These are phyloP conservation scores for Tolypocladium guangdongense DNA, from an alignment of 2,329 filamentous ascomycete species.

Conservation along the genomic window DNA sequence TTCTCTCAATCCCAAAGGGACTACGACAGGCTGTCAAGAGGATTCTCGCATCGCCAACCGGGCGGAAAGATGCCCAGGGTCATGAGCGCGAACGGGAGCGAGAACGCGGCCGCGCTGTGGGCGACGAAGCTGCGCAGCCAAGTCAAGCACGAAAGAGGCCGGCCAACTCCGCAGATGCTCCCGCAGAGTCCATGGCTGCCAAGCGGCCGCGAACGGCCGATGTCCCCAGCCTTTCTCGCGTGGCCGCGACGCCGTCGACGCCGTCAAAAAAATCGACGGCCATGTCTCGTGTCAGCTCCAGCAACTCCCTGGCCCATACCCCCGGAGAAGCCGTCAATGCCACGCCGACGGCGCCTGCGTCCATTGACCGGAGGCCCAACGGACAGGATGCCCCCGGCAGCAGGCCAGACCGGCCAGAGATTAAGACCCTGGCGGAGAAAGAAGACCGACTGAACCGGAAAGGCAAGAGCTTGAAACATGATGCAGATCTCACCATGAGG, in stretches of 20 bases:
- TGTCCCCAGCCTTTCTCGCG: slow-evolving; percentile 18
- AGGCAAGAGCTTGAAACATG: slow-evolving; percentile 42
- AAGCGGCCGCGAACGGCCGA: slow-evolving; percentile 35
- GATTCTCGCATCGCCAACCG: slow-evolving; percentile 31
- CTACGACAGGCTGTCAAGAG: slow-evolving; percentile 32
- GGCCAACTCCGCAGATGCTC: slow-evolving; percentile 22
- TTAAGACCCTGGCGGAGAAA: slow-evolving; percentile 20
- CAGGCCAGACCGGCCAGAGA: slow-evolving; percentile 13
- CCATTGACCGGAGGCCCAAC: slow-evolving; percentile 17
- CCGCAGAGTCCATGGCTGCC: slow-evolving; percentile 23
- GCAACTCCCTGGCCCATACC: slow-evolving; percentile 39
- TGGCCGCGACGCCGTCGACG: slow-evolving; percentile 32
- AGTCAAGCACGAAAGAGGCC: slow-evolving; percentile 38
- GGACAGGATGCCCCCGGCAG: slow-evolving; percentile 18
- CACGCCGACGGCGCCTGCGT: slow-evolving; percentile 15
- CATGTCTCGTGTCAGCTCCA: slow-evolving; percentile 44
- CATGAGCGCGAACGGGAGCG: slow-evolving; percentile 10
- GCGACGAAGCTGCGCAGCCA: slow-evolving; percentile 26
- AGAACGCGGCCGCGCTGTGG: slow-evolving; percentile 20
- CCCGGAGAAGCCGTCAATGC: slow-evolving; percentile 32
- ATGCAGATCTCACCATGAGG: slow-evolving; percentile 34
- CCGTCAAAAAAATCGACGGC: slow-evolving; percentile 39
- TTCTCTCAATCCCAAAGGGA: slow-evolving; percentile 37
- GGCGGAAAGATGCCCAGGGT: slow-evolving; percentile 24
- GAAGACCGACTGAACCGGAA: slow-evolving; percentile 26